phyloP scores from a whole-genome alignment of 2,329 filamentous ascomycete genomes.

The Cladorrhinum sp. region DNA sequence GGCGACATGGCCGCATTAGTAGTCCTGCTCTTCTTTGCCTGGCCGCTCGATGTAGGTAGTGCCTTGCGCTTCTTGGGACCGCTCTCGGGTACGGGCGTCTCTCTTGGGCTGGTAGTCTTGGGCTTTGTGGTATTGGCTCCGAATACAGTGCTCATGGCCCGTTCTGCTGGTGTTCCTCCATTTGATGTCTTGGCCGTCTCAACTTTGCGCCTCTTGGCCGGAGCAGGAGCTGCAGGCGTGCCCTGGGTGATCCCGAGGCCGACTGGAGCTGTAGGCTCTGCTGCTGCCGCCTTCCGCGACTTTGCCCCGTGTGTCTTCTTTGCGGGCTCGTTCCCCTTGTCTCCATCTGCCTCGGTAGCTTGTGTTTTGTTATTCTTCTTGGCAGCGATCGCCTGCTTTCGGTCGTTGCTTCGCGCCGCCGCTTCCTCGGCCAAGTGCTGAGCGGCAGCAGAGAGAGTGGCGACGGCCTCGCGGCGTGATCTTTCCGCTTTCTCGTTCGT shows the following conservation, averaged over 20 bases:
- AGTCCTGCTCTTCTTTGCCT: constrained; percentile 64
- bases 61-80: constrained; percentile 70
- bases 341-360: constrained; percentile 64
- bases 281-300: constrained; percentile 54
- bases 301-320: constrained; percentile 66
- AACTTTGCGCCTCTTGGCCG: constrained; percentile 75
- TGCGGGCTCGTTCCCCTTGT: constrained; percentile 43
- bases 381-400: constrained; percentile 76
- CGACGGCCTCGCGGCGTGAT: constrained; percentile 73
- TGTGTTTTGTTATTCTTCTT: constrained; percentile 70
- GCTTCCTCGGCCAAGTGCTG: constrained; percentile 79
- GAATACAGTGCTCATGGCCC: constrained; percentile 61
- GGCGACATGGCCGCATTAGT: constrained; percentile 60
- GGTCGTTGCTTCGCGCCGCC: constrained; percentile 76
- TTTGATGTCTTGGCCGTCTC: constrained; percentile 61
- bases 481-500: constrained; percentile 64
- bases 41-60: constrained; percentile 61
- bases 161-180: constrained; percentile 57
- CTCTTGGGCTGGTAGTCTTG: constrained; percentile 62
- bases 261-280: constrained; percentile 35
- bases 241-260: constrained; percentile 64
- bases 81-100: constrained; percentile 63
- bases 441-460: constrained; percentile 72
- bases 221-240: constrained; percentile 46
- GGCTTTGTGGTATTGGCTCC: constrained; percentile 51